Conservation (phyloP, 2,329 filamentous ascomycete species). For the Aureobasidium namibiae region DNA sequence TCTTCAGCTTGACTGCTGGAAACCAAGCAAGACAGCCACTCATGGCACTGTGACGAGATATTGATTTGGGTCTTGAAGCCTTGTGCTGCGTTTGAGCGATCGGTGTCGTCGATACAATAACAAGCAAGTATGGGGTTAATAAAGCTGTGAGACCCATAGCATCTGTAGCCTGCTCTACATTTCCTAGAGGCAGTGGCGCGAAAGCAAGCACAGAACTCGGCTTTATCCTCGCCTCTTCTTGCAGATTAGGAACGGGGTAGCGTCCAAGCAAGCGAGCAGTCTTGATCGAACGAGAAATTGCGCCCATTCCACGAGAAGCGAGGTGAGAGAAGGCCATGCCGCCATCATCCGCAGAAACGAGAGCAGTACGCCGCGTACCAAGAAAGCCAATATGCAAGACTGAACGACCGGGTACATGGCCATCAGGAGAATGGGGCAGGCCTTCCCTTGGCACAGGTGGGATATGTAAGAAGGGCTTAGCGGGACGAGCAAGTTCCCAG, state of each 20-base stretch:
- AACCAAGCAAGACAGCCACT: slow-evolving; percentile 97
- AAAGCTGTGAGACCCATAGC: slow-evolving; percentile 85
- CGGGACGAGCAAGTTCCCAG: slow-evolving; percentile 81
- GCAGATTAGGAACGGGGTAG: slow-evolving; percentile 66
- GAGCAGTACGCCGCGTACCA: slow-evolving; percentile 82
- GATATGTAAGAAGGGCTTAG: slow-evolving; percentile 82
- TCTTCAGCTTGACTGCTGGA: slow-evolving; percentile 85
- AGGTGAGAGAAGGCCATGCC: slow-evolving; percentile 99
- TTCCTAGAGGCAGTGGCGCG: slow-evolving; percentile 83
- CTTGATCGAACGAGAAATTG: slow-evolving; percentile 76
- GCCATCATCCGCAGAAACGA: slow-evolving; percentile 87
- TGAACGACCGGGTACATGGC: slow-evolving; percentile 68
- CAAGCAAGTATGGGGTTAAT: slow-evolving; percentile 87
- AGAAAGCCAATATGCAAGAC: slow-evolving; percentile 92
- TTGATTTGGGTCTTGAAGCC: slow-evolving; percentile 79
- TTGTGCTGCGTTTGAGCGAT: slow-evolving; percentile 96
- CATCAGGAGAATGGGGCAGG: slow-evolving; percentile 62
- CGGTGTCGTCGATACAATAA: slow-evolving; percentile 95
- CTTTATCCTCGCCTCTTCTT: slow-evolving; percentile 61
- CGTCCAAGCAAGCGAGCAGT: slow-evolving; percentile 84
- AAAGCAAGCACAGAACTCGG: slow-evolving; percentile 94
- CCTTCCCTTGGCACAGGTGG: slow-evolving; percentile 63
- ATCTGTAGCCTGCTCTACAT: slow-evolving; percentile 82
- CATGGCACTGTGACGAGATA: slow-evolving; percentile 81
- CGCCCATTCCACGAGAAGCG: slow-evolving; percentile 80